Conservation (phyloP, 768 basidiomycete genomes). For the Lentinula raphanica region DNA sequence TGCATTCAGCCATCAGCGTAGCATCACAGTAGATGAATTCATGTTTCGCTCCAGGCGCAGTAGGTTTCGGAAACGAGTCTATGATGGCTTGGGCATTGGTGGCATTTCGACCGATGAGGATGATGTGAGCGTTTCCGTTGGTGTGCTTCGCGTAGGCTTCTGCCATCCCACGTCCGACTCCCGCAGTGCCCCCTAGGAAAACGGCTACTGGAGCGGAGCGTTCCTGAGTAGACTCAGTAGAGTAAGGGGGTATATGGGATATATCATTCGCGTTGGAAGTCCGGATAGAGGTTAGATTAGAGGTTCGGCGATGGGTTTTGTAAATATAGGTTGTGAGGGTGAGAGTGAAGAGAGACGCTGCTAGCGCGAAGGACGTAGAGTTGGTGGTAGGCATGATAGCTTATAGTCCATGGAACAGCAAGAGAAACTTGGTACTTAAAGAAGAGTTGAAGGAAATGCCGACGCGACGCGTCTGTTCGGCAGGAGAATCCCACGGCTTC, state of each 20-base stretch:
- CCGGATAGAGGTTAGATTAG: not conserved
- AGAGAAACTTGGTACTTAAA: no score
- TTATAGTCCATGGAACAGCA: no score
- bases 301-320: not conserved
- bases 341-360: not conserved
- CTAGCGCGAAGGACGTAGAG: not conserved
- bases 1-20: constrained; percentile 27
- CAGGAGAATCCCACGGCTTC: no score
- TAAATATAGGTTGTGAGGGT: not conserved
- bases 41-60: constrained; percentile 12
- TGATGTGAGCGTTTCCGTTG: constrained; percentile 31
- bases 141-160: constrained; percentile 26
- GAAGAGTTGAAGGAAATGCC: no score
- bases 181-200: constrained; percentile 12
- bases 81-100: constrained; percentile 26
- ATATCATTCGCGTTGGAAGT: not conserved
- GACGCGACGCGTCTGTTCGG: no score
- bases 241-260: not conserved
- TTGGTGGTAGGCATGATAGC: no score
- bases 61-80: constrained; percentile 21
- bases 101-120: constrained; percentile 29
- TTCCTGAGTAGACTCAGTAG: not conserved
- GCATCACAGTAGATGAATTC: constrained; percentile 30
- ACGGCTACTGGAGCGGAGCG: constrained; percentile 7
- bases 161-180: constrained; percentile 26